phyloP scores from a whole-genome alignment of 164 flowering plant species.

The Aristolochia contorta region DNA sequence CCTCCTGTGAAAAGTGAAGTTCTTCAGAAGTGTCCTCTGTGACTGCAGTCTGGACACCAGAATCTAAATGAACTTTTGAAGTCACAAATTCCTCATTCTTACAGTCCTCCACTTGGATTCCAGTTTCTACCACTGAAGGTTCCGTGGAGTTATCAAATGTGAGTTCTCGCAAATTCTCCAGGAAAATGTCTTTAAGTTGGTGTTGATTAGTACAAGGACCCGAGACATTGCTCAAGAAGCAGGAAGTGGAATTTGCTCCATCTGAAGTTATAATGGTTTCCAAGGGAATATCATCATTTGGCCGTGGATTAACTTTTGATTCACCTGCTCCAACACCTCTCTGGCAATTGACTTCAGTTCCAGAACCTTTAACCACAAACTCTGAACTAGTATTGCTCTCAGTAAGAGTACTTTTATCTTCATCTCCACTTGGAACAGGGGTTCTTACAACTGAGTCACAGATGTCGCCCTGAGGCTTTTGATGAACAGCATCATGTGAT shows the following conservation, averaged over 20 bases:
- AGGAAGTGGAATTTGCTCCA: neutral
- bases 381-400: constrained; percentile 2
- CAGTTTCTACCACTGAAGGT: neutral
- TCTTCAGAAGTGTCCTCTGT: constrained; percentile 11
- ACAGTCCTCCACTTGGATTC: constrained; percentile 6
- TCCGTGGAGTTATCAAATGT: neutral
- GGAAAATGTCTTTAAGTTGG: constrained; percentile 2
- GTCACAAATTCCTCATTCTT: constrained; percentile 8
- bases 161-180: constrained; percentile 11
- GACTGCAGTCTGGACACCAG: constrained; percentile 13
- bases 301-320: constrained; percentile 1
- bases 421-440: constrained; percentile 4
- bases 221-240: constrained; percentile 1
- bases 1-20: constrained; percentile 14
- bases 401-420: constrained; percentile 1
- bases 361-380: constrained; percentile 6
- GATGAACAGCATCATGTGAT: constrained; percentile 7
- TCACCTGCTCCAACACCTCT: constrained; percentile 1
- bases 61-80: constrained; percentile 14
- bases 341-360: neutral
- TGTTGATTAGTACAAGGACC: neutral
- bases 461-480: constrained; percentile 9
- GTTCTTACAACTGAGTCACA: constrained; percentile 2
- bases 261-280: neutral
- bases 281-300: neutral